Conservation (phyloP, 768 basidiomycete species). For the Mycena metata region DNA sequence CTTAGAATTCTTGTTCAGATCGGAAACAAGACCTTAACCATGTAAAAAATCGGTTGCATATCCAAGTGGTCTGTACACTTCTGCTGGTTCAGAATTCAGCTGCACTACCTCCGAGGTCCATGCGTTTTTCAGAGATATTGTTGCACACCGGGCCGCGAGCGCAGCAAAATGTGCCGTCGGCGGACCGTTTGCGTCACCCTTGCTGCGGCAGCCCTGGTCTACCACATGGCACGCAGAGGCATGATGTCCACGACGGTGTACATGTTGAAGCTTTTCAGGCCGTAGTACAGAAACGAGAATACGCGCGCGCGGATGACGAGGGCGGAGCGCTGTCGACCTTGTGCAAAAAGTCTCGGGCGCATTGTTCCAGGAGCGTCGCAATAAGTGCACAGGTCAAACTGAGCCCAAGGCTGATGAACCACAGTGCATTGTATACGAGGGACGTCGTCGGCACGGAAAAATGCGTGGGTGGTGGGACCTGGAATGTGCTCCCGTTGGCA, state of each 20-base stretch:
- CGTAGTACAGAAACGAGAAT: slow-evolving; percentile 22
- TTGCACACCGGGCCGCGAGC: too few relatives aligned
- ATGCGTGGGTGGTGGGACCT: neutral
- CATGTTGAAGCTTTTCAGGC: slow-evolving; percentile 20
- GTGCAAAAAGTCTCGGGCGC: slow-evolving; percentile 15
- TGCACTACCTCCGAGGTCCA: too few relatives aligned
- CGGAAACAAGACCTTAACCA: too few relatives aligned
- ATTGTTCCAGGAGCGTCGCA: slow-evolving; percentile 3
- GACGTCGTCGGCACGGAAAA: neutral
- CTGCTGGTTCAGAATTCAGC: too few relatives aligned
- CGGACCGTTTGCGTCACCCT: too few relatives aligned
- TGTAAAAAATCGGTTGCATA: too few relatives aligned
- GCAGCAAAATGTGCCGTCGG: too few relatives aligned
- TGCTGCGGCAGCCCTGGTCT: too few relatives aligned
- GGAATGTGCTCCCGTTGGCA: slow-evolving; percentile 6
- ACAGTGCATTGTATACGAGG: neutral
- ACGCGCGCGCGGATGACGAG: slow-evolving; percentile 16
- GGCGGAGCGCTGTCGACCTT: slow-evolving; percentile 8
- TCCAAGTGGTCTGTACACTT: too few relatives aligned
- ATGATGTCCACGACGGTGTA: slow-evolving; percentile 18
- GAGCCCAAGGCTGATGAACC: slow-evolving; percentile 17
- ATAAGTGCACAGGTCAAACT: slow-evolving; percentile 5
- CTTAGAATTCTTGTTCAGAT: too few relatives aligned
- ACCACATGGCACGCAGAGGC: too few relatives aligned
- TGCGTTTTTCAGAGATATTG: too few relatives aligned